Base-by-base conservation (phyloP, 192 early-diverging fungal species). In the Chytriomyces confervae region DNA sequence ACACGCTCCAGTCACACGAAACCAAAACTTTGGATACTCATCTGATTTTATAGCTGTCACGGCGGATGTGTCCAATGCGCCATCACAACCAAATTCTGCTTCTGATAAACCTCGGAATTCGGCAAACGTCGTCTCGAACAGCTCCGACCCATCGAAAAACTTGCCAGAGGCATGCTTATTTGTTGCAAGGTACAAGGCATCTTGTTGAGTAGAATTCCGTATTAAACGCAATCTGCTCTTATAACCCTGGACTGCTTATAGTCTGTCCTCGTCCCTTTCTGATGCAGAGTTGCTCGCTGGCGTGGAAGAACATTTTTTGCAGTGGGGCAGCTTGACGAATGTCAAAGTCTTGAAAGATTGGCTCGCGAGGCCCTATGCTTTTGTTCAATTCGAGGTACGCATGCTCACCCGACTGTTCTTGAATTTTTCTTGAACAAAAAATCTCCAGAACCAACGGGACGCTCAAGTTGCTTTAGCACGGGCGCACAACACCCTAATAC, bases 331-430 rank as follows among this genome's bases (percentile, higher is more conserved):
- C 7, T 50, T 94, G 3, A 51, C 90, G 9, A 84, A 92, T 73
- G 90, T 94, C 60, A 93, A 93, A 69, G 92, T 94, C 6, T 61
- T 92, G n/a, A 91, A 88, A 68, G 93, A 94, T 68, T 91, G 88
- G 88, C 79, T 90, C 77, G 63, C 82, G 16, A 76, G 93, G 8
- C 93, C 93, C 2, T 94, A 92, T 72, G 90, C 92, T 5, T 94
- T 94, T 78, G 93, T 94, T 2, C 93, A 94, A 77, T 94, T 88
- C 79, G 86, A 89, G 79, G 91, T 90, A 75, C 5, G 71, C 47
- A 45, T 36, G 36, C 36, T 0, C 53, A 76, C 5, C 27, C 3
- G 6, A 27, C 20, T 8, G 1, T 50, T 29, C 46, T 61, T 10
- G 8, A 16, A 7, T 57, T 36, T 60, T 50, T 47, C 11, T 53